Evolutionary conservation across 2,329 filamentous ascomycete species (phyloP).

Genomic region (Aspergillus oerlinghausenensis): DNA sequence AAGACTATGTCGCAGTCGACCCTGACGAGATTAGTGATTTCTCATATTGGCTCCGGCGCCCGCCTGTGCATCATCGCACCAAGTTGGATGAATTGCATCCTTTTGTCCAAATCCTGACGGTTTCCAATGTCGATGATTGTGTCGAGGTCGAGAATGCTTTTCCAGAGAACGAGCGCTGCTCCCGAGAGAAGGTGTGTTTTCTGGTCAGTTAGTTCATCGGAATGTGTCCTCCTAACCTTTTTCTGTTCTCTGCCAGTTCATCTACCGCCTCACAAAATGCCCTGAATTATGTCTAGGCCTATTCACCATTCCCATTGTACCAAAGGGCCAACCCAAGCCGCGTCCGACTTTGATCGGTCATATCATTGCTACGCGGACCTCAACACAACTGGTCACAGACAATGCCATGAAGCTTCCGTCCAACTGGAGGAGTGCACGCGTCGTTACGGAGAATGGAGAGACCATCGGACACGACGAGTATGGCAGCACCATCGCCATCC

Average conservation of each 20-base stretch:
- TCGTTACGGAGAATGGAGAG: slow-evolving; percentile 37
- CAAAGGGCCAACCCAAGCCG: slow-evolving; percentile 54
- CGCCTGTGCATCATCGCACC: slow-evolving; percentile 33
- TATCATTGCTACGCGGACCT: slow-evolving; percentile 69
- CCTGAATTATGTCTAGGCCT: slow-evolving; percentile 75
- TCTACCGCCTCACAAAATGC: slow-evolving; percentile 70
- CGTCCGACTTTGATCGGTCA: slow-evolving; percentile 67
- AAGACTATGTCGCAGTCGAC: slow-evolving; percentile 40
- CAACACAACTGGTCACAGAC: slow-evolving; percentile 62
- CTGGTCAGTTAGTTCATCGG: background rate
- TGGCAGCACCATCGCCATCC: slow-evolving; percentile 72
- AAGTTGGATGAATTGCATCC: slow-evolving; percentile 60
- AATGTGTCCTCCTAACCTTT: slow-evolving; percentile 7
- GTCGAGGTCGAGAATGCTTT: slow-evolving; percentile 57
- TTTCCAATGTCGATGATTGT: slow-evolving; percentile 49
- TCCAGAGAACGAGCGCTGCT: slow-evolving; percentile 53
- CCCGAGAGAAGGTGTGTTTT: slow-evolving; percentile 55
- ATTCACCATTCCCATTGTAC: slow-evolving; percentile 60
- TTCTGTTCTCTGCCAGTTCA: slow-evolving; percentile 50
- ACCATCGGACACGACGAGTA: slow-evolving; percentile 65
- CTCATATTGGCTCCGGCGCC: slow-evolving; percentile 40
- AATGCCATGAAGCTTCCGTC: slow-evolving; percentile 69
- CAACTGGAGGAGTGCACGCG: slow-evolving; percentile 56
- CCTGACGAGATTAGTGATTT: slow-evolving; percentile 38
- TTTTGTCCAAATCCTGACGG: slow-evolving; percentile 67